Conservation (phyloP, 2,329 filamentous ascomycete species). For the Chalaropsis ovoidea region DNA sequence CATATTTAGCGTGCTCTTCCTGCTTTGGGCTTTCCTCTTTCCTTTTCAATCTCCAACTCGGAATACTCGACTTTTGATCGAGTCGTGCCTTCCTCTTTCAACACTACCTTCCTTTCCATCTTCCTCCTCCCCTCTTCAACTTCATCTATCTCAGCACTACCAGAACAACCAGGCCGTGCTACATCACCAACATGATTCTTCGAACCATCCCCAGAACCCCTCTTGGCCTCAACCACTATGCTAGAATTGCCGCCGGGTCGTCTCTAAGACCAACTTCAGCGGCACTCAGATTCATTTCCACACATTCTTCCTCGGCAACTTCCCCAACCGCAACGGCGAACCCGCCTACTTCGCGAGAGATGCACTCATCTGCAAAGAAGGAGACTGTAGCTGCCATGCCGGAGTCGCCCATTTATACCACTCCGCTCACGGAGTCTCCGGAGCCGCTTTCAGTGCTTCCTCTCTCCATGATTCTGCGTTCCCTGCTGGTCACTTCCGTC, state of each 20-base stretch:
- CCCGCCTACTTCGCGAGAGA: constrained; percentile 12
- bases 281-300: not conserved
- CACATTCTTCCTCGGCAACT: not conserved
- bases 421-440: constrained; percentile 25
- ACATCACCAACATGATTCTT: not conserved
- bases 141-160: not conserved
- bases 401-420: not conserved
- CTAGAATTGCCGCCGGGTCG: not conserved
- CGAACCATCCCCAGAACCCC: constrained; percentile 8
- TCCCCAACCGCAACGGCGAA: not conserved
- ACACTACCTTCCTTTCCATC: not conserved
- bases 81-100: not conserved
- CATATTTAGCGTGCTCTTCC: not conserved
- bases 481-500: constrained; percentile 56
- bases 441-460: constrained; percentile 56
- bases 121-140: not conserved
- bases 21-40: not conserved
- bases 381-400: constrained; percentile 21
- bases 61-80: no score
- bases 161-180: not conserved
- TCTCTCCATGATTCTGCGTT: constrained; percentile 55
- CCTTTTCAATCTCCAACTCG: no score
- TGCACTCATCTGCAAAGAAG: constrained; percentile 21
- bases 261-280: not conserved
- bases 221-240: constrained; percentile 15